Conservation (phyloP, 257 asterid genomes). For the Jasminum sambac region DNA sequence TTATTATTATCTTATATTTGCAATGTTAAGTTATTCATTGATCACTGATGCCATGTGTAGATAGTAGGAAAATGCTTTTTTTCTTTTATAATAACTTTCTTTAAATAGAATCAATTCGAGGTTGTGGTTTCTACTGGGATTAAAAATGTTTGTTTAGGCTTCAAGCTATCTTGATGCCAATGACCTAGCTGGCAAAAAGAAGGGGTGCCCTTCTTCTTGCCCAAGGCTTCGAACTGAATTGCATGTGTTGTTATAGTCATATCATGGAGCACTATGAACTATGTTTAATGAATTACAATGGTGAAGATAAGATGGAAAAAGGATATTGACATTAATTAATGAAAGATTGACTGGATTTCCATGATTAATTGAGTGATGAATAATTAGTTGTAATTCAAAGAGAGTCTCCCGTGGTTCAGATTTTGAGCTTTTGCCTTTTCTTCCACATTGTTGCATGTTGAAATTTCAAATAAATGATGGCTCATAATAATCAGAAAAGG, state of each 20-base stretch:
- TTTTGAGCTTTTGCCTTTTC: not conserved
- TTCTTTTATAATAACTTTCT: not conserved
- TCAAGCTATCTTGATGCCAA: not conserved
- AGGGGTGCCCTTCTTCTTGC: too few species aligned
- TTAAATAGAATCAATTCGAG: not conserved
- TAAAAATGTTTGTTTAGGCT: not conserved
- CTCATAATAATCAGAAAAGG: too few species aligned
- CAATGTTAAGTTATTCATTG: not conserved
- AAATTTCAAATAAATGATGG: too few species aligned
- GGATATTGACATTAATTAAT: not conserved
- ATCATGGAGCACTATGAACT: not conserved
- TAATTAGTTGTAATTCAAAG: not conserved
- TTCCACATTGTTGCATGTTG: not conserved
- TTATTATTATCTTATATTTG: not conserved
- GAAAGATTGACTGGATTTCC: not conserved
- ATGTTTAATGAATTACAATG: not conserved
- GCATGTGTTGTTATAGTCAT: not conserved
- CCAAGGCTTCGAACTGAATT: too few species aligned
- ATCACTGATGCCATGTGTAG: not conserved
- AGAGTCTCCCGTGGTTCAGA: not conserved
- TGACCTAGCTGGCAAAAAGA: too few species aligned
- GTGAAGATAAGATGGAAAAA: not conserved
- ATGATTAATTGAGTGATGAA: not conserved
- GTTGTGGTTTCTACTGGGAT: not conserved
- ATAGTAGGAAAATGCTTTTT: not conserved